Base-by-base conservation (phyloP, 352 stramenopile genomes). In the Phytophthora syringae region DNA sequence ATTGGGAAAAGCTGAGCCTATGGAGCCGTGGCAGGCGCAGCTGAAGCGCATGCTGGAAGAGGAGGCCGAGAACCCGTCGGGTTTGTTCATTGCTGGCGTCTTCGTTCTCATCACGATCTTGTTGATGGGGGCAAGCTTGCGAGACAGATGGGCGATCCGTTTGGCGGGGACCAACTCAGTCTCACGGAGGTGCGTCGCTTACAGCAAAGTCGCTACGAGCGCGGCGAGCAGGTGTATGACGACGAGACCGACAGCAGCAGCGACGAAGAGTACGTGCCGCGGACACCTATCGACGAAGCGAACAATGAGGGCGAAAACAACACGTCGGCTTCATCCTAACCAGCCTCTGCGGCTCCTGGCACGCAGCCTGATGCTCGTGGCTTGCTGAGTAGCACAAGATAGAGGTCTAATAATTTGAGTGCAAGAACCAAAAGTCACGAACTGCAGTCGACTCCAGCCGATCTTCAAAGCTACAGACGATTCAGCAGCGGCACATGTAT, bases 121-220 rank as follows among this genome's bases (percentile, higher is more conserved):
- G 9, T 75, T 88, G 36, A 67, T 90, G 62, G 67, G 66, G 79
- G 80, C 43, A 76, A 81, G 15, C 45, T 82, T 24, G 56, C 80
- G 52, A 80, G 81, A 22, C 74, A 82, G 55, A 64, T 81, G 27
- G 77, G 80, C 11, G 72, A 80, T 24, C 57, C 72, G 2, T 80
- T 78, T 42, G 76, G 77, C 13, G 71, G 72, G 3, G 76, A 81
- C n/a, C 68, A 86, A 22, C 66, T 93, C 45, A 87, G 72, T 54
- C 67, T 93, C n/a, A 71, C 89, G 49, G 74, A 92, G 63, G 80
- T 90, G 45, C 84, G 86, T 24, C 71, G 74, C 18, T 56, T 91
- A 53, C 86, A 95, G 60, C 86, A 95, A 53, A 76, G 85, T 20
- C 63, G 72, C 11, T 95, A 95, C 62, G 76, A 79, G n/a, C 76